Conservation (phyloP, 2,329 filamentous ascomycete species). For the Pseudohalonectria lignicola region DNA sequence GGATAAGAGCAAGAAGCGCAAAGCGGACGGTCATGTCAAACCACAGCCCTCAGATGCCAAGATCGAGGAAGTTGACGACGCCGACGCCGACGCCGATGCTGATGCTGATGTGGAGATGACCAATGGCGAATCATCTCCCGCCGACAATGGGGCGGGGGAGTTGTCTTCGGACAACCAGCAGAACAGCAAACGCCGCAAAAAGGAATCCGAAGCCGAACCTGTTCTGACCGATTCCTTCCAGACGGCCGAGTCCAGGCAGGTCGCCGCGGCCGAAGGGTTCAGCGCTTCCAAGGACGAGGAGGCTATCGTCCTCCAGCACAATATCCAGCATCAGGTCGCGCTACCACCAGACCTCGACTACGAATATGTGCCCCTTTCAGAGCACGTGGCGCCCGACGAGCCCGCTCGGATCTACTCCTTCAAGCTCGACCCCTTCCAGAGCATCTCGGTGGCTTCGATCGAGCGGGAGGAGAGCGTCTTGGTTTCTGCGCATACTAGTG, state of each 20-base stretch:
- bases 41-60: background rate
- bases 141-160: constrained; percentile 15
- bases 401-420: constrained; percentile 82
- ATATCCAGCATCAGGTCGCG: constrained; percentile 96
- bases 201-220: constrained; percentile 58
- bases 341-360: constrained; percentile 89
- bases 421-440: constrained; percentile 94
- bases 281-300: constrained; percentile 46
- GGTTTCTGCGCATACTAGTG: constrained; percentile 93
- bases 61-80: no score
- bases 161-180: constrained; percentile 27
- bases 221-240: constrained; percentile 90
- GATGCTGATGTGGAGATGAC: constrained; percentile 25
- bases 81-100: background rate
- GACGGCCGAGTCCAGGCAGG: constrained; percentile 85
- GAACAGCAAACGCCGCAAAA: constrained; percentile 50
- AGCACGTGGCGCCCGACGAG: constrained; percentile 81
- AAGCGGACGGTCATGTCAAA: constrained; percentile 55
- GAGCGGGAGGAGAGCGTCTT: constrained; percentile 93
- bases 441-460: constrained; percentile 87
- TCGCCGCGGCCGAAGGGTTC: constrained; percentile 67
- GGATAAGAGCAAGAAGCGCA: constrained; percentile 73
- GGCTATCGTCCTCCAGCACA: constrained; percentile 80
- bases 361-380: constrained; percentile 86
- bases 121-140: constrained; percentile 23